These are phyloP conservation scores for Musa balbisiana DNA, from an alignment of 202 grass and related monocot genomes.

Conservation along the genomic window DNA sequence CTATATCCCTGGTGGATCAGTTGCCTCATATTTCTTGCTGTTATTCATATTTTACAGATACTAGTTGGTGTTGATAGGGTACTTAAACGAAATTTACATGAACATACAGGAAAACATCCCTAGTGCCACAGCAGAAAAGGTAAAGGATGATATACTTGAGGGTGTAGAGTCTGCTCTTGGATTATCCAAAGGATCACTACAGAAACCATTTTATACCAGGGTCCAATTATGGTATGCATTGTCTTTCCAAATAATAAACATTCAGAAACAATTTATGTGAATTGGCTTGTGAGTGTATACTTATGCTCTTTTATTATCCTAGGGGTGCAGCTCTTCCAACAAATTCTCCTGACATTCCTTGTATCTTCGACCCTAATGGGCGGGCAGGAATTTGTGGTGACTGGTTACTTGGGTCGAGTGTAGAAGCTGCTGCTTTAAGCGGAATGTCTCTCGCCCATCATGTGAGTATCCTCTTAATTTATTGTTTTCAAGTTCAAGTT, in stretches of 20 bases:
- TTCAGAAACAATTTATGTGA: neutral
- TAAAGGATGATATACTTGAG: constrained; percentile 72
- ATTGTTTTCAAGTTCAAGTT: neutral
- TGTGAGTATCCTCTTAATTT: constrained; percentile 29
- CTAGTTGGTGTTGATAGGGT: neutral
- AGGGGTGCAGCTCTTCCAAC: constrained; percentile 89
- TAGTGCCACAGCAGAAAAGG: constrained; percentile 64
- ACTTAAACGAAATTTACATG: constrained; percentile 6
- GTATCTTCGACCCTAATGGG: constrained; percentile 79
- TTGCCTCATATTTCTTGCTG: neutral
- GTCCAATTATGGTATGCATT: constrained; percentile 75
- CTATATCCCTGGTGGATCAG: neutral
- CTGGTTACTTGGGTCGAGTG: constrained; percentile 85
- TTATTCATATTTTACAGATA: neutral
- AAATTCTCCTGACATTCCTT: constrained; percentile 66
- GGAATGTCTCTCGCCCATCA: constrained; percentile 81
- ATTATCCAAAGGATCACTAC: constrained; percentile 60
- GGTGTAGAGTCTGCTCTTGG: constrained; percentile 83
- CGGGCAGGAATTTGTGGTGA: constrained; percentile 96
- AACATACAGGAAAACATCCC: constrained; percentile 76
- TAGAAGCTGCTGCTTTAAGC: constrained; percentile 71
- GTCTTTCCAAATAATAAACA: neutral
- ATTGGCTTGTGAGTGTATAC: neutral
- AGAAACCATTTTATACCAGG: constrained; percentile 71
- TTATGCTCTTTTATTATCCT: constrained; percentile 19